Evolutionary conservation across 805 yeast genomes (phyloP).

Genomic region (Yarrowia osloensis): DNA sequence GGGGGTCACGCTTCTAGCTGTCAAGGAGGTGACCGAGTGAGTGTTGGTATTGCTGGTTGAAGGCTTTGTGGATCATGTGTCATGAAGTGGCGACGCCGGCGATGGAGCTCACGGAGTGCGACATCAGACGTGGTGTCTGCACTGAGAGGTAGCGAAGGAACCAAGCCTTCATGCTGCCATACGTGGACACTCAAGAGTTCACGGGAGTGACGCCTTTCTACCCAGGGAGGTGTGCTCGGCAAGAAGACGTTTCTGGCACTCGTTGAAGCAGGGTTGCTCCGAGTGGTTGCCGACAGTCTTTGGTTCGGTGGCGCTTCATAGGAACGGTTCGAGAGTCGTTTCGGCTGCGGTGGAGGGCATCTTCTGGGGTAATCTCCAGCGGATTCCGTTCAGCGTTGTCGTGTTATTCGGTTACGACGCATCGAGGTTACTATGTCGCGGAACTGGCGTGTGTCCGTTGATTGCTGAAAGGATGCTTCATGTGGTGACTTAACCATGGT

Average conservation of each 20-base stretch:
- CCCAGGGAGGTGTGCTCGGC: background rate
- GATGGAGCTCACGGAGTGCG: slow-evolving; percentile 2
- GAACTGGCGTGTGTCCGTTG: background rate
- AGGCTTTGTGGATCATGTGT: background rate
- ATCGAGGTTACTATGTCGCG: background rate
- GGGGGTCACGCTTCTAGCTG: background rate
- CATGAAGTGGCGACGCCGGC: background rate
- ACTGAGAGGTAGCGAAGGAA: background rate
- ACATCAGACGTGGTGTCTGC: background rate
- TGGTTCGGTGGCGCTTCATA: background rate
- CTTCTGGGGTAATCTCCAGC: background rate
- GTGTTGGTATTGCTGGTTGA: background rate
- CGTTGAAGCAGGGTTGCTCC: background rate
- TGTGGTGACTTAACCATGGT: background rate
- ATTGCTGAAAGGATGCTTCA: background rate
- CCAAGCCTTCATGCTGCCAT: background rate
- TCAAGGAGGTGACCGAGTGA: background rate
- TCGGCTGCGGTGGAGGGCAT: background rate
- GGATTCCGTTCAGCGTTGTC: background rate
- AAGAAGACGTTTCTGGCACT: background rate
- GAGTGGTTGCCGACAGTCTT: background rate
- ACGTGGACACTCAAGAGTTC: background rate
- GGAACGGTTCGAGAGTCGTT: background rate
- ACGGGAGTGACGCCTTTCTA: background rate
- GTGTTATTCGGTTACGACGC: background rate